phyloP scores from a whole-genome alignment of 2,329 filamentous ascomycete genomes.

The Ophiocordyceps sinensis region DNA sequence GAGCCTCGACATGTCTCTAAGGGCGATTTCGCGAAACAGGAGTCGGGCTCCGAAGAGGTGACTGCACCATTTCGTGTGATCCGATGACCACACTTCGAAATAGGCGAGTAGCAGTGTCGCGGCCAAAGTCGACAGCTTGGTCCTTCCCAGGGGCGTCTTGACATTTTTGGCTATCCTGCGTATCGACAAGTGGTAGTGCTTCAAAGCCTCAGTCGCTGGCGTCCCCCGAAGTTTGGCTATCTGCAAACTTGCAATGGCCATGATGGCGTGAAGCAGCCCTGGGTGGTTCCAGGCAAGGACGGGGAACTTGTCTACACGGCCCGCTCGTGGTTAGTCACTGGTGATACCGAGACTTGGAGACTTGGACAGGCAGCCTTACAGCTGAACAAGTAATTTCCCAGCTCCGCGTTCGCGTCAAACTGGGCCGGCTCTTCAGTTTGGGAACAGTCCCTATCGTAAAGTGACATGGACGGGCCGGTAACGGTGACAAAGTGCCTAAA shows the following conservation, averaged over 20 bases:
- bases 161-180: constrained; percentile 67
- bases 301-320: constrained; percentile 54
- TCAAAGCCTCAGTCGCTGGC: constrained; percentile 66
- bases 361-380: constrained; percentile 25
- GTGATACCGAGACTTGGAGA: background rate
- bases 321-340: background rate
- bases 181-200: constrained; percentile 81
- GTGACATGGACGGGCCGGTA: constrained; percentile 71
- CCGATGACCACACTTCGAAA: constrained; percentile 88
- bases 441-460: constrained; percentile 71
- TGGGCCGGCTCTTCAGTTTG: constrained; percentile 48
- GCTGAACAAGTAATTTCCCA: constrained; percentile 52
- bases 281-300: constrained; percentile 71
- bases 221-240: constrained; percentile 68
- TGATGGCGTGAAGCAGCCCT: constrained; percentile 79
- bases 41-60: constrained; percentile 77
- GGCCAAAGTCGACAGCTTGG: constrained; percentile 70
- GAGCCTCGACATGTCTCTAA: constrained; percentile 54
- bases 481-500: constrained; percentile 89
- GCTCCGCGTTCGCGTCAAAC: constrained; percentile 44
- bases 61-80: constrained; percentile 91
- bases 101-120: constrained; percentile 76
- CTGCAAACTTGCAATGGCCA: constrained; percentile 75
- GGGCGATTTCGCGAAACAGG: constrained; percentile 70
- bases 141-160: constrained; percentile 50